Base-by-base conservation (phyloP, 805 yeast genomes). In the Nakazawaea populi region DNA sequence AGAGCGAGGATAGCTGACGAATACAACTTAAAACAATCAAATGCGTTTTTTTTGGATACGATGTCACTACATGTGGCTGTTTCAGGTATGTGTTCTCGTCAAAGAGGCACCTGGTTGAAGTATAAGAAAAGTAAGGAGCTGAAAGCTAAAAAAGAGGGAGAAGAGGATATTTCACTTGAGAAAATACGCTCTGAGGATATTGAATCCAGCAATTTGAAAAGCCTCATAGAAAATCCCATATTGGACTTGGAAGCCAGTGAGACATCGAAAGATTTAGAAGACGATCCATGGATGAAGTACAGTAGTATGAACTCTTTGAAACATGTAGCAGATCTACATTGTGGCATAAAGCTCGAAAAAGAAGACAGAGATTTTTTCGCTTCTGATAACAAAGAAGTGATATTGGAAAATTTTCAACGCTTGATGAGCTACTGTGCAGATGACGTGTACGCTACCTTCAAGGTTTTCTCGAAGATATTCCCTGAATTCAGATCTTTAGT, bases 51-150 rank as follows among this genome's bases (percentile, higher is more conserved):
- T 60, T 56, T 95, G 52, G 99, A 94, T 65, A 91, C 96, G 1
- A 87, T 92, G 90, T 85, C 97, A 1, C 69, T 94, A 18, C 99
- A 94, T 66, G 81, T 91, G 35, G 95, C 98, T 1, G 80, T 83
- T 0, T 81, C 85, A 47, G 99, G 99, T 0, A 85, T 94, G 79
- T 89, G 97, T 64, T 88, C 97, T 2, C 82, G 88, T 58, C 99
- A 94, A 61, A 68, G 98, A 54, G 85, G 89, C 0, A 74, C 77
- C 14, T 94, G 94, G 87, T 64, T 79, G 58, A 82, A 79, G 53
- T 82, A 77, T 58, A 74, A 70, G 41, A 83, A 75, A 54, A 68
- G 65, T 45, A n/a, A 57, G 52, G 6, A 56, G 43, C 28, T 32
- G 27, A 36, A 56, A 51, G 27, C 54, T 53, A 42, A 56, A 34